These are phyloP conservation scores for Candida adriatica DNA, from an alignment of 805 yeast species.

Conservation along the genomic window DNA sequence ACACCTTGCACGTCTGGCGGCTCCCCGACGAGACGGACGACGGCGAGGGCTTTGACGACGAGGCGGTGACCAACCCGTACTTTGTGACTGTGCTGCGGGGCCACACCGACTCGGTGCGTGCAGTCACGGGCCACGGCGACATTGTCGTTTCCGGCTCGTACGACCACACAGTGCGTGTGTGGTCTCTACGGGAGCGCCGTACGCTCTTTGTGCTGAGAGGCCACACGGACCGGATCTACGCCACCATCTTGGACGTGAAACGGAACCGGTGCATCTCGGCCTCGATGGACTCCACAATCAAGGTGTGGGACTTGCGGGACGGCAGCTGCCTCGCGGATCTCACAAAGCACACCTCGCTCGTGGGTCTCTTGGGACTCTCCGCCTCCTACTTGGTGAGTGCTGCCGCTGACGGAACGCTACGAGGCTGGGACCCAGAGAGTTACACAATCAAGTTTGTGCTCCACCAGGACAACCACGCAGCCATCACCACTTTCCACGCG, in stretches of 20 bases:
- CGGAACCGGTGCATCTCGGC: conserved; percentile 84
- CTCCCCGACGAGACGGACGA: conserved; percentile 44
- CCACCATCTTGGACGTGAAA: conserved; percentile 74
- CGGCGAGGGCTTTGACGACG: conserved; percentile 27
- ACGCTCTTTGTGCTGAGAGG: conserved; percentile 74
- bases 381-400: conserved; percentile 81
- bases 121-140: conserved; percentile 82
- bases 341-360: conserved; percentile 85
- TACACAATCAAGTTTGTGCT: conserved; percentile 61
- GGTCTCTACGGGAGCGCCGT: conserved; percentile 75
- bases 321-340: conserved; percentile 65
- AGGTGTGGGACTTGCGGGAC: conserved; percentile 81
- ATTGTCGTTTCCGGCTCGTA: conserved; percentile 84
- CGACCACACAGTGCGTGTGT: conserved; percentile 83
- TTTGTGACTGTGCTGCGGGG: conserved; percentile 66
- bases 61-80: conserved; percentile 43
- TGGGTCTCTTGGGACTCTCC: conserved; percentile 77
- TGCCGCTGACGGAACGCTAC: conserved; percentile 88
- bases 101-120: conserved; percentile 75
- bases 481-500: conserved; percentile 91
- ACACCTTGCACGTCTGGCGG: conserved; percentile 77
- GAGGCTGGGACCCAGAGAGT: conserved; percentile 87
- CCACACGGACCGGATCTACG: conserved; percentile 81
- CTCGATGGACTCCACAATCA: conserved; percentile 81
- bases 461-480: conserved; percentile 71